phyloP scores from a whole-genome alignment of 176 grass and related monocot genomes.

The Ampelocalamus luodianensis region DNA sequence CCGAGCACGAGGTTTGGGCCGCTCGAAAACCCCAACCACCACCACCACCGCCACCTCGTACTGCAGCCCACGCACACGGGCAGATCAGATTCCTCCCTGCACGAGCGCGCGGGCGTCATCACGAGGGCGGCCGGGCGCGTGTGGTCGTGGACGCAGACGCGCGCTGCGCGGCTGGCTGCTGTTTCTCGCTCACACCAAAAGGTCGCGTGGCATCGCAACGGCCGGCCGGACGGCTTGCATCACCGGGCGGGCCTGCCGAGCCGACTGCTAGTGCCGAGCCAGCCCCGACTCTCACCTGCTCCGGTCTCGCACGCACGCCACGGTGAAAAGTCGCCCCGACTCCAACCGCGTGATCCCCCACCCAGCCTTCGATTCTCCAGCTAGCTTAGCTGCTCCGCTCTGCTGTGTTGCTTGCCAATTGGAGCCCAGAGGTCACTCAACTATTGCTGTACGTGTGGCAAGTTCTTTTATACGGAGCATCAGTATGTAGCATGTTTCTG shows the following conservation, averaged over 20 bases:
- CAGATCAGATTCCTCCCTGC: too few species aligned
- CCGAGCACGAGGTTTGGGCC: too few species aligned
- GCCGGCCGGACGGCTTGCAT: conserved; percentile 31
- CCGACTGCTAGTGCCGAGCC: too few species aligned
- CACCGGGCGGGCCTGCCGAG: neutral
- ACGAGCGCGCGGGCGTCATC: neutral
- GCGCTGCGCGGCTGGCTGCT: too few species aligned
- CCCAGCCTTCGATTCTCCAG: neutral
- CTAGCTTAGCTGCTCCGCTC: too few species aligned
- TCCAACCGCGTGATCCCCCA: neutral
- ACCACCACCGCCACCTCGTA: neutral
- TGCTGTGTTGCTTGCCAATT: neutral
- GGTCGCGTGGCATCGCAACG: neutral
- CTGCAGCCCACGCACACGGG: neutral
- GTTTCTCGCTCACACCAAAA: neutral
- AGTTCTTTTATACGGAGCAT: too few species aligned
- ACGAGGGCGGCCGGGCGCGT: neutral
- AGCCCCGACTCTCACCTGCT: conserved; percentile 18
- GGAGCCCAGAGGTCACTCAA: neutral
- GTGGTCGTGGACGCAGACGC: too few species aligned
- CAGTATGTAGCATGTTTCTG: too few species aligned
- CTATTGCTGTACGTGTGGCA: too few species aligned
- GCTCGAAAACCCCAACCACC: neutral
- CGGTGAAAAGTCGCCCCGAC: neutral
- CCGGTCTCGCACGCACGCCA: neutral